Base-by-base conservation (phyloP, 2,329 filamentous ascomycete species). In the Trichocomaceae sp. region DNA sequence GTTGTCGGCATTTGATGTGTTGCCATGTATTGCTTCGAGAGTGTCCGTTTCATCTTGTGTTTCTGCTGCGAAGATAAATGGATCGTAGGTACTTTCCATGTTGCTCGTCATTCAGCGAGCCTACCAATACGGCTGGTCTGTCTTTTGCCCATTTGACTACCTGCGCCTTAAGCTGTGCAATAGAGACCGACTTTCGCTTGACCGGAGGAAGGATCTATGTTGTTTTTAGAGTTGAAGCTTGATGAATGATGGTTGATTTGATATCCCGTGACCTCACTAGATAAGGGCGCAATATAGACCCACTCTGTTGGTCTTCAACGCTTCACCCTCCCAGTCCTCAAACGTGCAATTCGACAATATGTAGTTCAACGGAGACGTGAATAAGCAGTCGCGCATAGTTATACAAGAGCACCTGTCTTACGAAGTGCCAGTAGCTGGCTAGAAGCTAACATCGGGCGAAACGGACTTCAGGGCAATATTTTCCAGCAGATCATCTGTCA, bases 61-160 rank as follows among this genome's bases (percentile, higher is more conserved):
- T 4, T 52, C 50, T 4, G 50, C 26, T 10, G 41, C 50, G 6
- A 46, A 52, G 19, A 52, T 45, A 26, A 52, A 47, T 10, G 50
- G 50, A 19, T 52, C 50, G 31, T 39, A 31, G 19, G 12, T 4
- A 15, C 13, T 15, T 33, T 52, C 50, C 50, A 46, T 19, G 17
- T 45, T 45, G 35, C 35, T 35, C 31, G 2, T n/a, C n/a, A n/a
- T n/a, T n/a, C 5, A 15, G 31, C 12, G 31, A 13, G 31, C 15
- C 9, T 8, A 3, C 13, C 13, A 33, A 10, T 33, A 33, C 12
- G 31, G 12, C 31, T 35, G 8, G 3, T 5, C 10, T 35, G 31
- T 35, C 5, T 35, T 26, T 2, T 33, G 2, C 29, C 29, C 29
- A 33, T 33, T 10, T 33, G 10, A 33, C 10, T 33, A 8, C 23